Conservation (phyloP, 176 grass and related monocot genomes). For the Poa pratensis region DNA sequence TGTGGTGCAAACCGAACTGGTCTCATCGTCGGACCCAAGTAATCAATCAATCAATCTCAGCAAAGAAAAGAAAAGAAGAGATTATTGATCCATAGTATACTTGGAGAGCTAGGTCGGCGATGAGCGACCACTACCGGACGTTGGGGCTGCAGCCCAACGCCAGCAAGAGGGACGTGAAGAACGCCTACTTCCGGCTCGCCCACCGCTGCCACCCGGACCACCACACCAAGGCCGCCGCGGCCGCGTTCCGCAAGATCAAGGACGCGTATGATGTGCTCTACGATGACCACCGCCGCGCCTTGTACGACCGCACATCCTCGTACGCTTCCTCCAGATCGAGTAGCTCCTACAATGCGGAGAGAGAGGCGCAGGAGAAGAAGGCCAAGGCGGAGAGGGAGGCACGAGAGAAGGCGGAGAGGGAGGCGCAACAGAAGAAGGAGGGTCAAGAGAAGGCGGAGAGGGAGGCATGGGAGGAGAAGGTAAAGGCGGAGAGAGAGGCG, state of each 20-base stretch:
- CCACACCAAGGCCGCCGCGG: background rate
- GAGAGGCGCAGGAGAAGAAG: too few species aligned
- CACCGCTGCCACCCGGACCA: background rate
- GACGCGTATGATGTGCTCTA: background rate
- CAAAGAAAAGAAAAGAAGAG: too few species aligned
- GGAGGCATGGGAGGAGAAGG: too few species aligned
- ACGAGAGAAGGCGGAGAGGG: too few species aligned
- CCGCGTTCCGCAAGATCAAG: background rate
- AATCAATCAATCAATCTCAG: too few species aligned
- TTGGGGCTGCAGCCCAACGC: background rate
- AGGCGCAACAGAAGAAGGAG: too few species aligned
- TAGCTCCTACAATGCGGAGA: background rate
- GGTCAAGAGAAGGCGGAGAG: too few species aligned
- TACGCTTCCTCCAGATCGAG: background rate
- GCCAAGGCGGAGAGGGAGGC: too few species aligned
- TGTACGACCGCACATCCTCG: background rate
- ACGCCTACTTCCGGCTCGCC: background rate
- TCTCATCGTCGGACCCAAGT: too few species aligned
- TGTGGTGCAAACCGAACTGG: too few species aligned
- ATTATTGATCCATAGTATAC: too few species aligned
- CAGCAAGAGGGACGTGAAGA: background rate
- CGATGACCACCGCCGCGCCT: background rate
- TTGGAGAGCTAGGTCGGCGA: background rate
- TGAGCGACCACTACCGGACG: background rate
- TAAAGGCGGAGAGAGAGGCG: too few species aligned